Base-by-base conservation (phyloP, 2,329 filamentous ascomycete species). In the Claviceps sp. region DNA sequence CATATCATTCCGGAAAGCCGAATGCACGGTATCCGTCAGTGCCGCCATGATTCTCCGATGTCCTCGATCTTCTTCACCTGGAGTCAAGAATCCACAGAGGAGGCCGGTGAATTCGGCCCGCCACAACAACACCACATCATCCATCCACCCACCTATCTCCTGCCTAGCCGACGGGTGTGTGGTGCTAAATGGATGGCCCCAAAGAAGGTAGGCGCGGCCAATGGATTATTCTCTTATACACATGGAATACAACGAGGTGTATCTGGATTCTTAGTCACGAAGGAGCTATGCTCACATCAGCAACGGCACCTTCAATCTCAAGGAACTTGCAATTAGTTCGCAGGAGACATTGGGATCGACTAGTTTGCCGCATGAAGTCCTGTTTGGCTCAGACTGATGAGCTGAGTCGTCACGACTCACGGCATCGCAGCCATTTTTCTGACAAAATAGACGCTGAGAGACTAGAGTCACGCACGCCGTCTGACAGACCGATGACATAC, bases 101-200 rank as follows among this genome's bases (percentile, higher is more conserved):
- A 22, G 45, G 45, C 22, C 45, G 52, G 40, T 11, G 34, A 42
- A 54, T 51, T 51, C 34, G 41, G 48, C 5, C 52, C 40, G 24
- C 46, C 41, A 45, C 22, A n/a, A 40, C 14, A 34, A 48, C 45
- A 48, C 46, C 46, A 42, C 45, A 42, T 53, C 40, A 46, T 43
- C 52, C 52, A 47, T 44, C 38, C 52, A 45, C 17, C 30, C 30
- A 34, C 14, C 19, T 48, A 34, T 22, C 39, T 37, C 40, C 39
- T 34, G 45, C 40, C 26, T 48, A 44, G n/a, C 34, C 46, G 37
- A 49, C 38, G 39, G 38, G 17, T 48, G 11, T 26, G n/a, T 13
- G 24, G 10, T 11, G 24, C 47, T 47, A 11, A 19, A 41, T 47
- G 22, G 22, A 43, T 37, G 26, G 44, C 10, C 30, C 30, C 37